A percentile compares a stretch with the other conserved stretches of the same genome.
Conservation (phyloP, 345 rosid genomes). For the Pistacia atlantica region DNA sequence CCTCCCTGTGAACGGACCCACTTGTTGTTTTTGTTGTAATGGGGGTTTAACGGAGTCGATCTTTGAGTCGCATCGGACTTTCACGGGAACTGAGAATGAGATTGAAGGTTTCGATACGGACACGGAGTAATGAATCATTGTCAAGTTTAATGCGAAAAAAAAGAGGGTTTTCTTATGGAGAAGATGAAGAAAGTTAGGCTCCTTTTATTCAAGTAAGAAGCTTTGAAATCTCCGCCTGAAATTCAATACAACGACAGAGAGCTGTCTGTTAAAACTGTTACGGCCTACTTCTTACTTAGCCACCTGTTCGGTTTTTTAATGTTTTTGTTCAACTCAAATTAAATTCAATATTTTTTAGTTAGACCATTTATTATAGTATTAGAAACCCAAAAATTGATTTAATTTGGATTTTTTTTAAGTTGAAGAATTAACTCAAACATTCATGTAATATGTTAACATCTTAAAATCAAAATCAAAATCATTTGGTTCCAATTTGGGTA, state of each 20-base stretch:
- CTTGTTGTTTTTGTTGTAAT: slow-evolving; percentile 15
- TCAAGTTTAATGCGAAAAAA: not conserved
- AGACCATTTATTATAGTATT: too few species aligned
- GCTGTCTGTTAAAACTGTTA: not conserved
- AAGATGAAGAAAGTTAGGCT: not conserved
- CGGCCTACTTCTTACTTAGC: too few species aligned
- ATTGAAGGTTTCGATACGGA: slow-evolving; percentile 51
- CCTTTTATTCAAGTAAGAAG: too few species aligned
- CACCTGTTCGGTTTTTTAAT: too few species aligned
- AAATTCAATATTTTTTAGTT: too few species aligned
- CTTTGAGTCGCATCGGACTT: slow-evolving; percentile 48
- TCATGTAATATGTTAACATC: too few species aligned
- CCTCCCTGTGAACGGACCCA: slow-evolving; percentile 80
- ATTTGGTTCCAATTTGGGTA: too few species aligned
- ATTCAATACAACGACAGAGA: not conserved
- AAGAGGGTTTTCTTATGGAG: not conserved
- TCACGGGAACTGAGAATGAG: slow-evolving; percentile 41
- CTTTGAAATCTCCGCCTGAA: slow-evolving; percentile 20
- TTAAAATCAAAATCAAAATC: too few species aligned
- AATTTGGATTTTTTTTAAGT: too few species aligned
- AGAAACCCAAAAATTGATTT: too few species aligned
- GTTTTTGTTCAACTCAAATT: too few species aligned
- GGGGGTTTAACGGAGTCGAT: slow-evolving; percentile 10
- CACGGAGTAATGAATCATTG: slow-evolving; percentile 44
- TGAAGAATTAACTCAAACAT: too few species aligned